Conservation (phyloP, 345 rosid genomes). For the Citrus glauca region DNA sequence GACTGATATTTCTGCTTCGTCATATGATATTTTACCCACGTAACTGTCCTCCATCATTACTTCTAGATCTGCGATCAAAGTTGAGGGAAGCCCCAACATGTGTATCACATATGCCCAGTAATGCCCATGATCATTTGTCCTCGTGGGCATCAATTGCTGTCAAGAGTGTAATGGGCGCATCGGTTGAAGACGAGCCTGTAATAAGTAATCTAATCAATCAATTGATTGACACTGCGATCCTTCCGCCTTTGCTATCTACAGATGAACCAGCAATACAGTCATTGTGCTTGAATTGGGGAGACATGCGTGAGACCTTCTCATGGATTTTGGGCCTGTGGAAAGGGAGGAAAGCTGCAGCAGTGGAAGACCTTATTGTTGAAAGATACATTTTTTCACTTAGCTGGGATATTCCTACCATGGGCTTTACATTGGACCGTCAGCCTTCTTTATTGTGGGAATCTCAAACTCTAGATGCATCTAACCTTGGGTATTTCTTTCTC, state of each 20-base stretch:
- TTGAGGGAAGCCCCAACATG: conserved; percentile 59
- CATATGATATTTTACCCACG: conserved; percentile 72
- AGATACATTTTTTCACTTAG: conserved; percentile 82
- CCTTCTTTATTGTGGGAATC: conserved; percentile 36
- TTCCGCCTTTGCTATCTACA: conserved; percentile 51
- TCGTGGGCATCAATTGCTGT: conserved; percentile 65
- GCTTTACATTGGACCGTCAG: conserved; percentile 30
- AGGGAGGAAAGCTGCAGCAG: conserved; percentile 54
- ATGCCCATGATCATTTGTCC: conserved; percentile 47
- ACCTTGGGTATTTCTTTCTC: conserved; percentile 43
- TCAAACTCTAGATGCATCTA: conserved; percentile 41
- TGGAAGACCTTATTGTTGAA: conserved; percentile 87
- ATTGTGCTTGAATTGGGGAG: conserved; percentile 49
- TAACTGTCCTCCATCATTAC: conserved; percentile 69
- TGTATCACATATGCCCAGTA: conserved; percentile 36
- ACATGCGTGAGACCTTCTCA: conserved; percentile 50
- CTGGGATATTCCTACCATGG: conserved; percentile 61
- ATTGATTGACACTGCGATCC: conserved; percentile 58
- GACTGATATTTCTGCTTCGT: conserved; percentile 77
- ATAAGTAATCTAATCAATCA: conserved; percentile 52
- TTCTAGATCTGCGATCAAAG: conserved; percentile 66
- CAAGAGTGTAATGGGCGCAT: conserved; percentile 47
- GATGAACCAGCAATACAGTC: conserved; percentile 46
- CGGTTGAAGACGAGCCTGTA: conserved; percentile 56
- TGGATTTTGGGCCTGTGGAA: conserved; percentile 74